Percentiles rank a stretch among this genome's conserved stretches.
phyloP scores from a whole-genome alignment of 306 rosid genomes.

The Corylus avellana region DNA sequence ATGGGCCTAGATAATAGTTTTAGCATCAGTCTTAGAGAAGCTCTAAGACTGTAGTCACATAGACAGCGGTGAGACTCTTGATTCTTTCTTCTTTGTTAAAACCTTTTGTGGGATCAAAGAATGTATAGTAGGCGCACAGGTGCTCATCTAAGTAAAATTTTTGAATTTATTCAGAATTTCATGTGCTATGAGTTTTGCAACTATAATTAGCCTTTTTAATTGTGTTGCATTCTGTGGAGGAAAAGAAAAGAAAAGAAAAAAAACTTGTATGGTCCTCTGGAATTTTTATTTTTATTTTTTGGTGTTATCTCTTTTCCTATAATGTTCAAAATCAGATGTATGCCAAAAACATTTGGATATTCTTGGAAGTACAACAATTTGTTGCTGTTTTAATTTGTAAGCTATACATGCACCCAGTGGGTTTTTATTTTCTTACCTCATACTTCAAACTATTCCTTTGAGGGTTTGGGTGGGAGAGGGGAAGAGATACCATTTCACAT shows the following conservation, averaged over 20 bases:
- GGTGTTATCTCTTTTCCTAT: not conserved
- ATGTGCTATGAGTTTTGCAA: constrained; percentile 11
- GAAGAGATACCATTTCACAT: too few species aligned
- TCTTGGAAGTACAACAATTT: not conserved
- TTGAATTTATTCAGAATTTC: constrained; percentile 15
- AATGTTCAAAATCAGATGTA: not conserved
- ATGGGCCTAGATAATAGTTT: constrained; percentile 70
- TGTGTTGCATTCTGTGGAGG: constrained; percentile 23
- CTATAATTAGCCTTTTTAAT: not conserved
- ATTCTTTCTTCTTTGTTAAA: constrained; percentile 14
- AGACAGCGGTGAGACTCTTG: constrained; percentile 10
- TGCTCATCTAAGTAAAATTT: constrained; percentile 9
- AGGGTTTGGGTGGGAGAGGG: too few species aligned
- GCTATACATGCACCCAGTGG: not conserved
- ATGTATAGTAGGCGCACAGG: constrained; percentile 29
- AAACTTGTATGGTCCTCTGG: not conserved
- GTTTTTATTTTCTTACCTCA: too few species aligned
- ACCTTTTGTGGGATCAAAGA: constrained; percentile 23
- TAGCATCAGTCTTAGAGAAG: constrained; percentile 78
- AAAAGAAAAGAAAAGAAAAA: too few species aligned
- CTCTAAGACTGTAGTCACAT: constrained; percentile 40
- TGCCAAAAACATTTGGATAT: not conserved
- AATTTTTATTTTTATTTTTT: not conserved
- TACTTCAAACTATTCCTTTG: too few species aligned
- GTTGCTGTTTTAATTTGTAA: not conserved